phyloP scores from a whole-genome alignment of 1,284 basidiomycete species.

The Microstroma glucosiphilum region DNA sequence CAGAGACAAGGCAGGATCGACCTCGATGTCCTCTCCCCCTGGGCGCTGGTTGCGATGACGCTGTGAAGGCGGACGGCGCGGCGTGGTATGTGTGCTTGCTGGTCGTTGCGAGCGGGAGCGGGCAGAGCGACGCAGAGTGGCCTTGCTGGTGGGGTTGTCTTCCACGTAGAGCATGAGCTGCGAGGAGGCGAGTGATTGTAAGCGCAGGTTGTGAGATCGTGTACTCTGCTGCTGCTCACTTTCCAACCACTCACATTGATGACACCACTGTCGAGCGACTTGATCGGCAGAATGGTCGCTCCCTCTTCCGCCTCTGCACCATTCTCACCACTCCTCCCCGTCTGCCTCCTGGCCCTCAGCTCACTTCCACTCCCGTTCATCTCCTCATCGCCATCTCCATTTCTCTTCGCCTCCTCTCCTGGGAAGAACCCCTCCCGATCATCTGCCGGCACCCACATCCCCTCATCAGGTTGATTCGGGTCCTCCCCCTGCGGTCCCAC shows the following conservation, averaged over 20 bases:
- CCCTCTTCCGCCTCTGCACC: neutral
- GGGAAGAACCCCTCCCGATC: neutral
- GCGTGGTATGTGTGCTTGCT: neutral
- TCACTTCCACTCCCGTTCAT: neutral
- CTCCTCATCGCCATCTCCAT: neutral
- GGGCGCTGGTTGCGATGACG: no score
- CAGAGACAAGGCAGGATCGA: neutral
- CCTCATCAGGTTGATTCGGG: constrained; percentile 18
- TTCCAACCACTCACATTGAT: constrained; percentile 12
- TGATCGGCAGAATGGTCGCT: constrained; percentile 13
- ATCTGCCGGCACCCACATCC: constrained; percentile 27
- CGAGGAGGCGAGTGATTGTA: constrained; percentile 13
- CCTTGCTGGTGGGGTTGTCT: constrained; percentile 14
- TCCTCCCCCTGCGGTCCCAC: constrained; percentile 11
- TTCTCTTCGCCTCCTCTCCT: neutral
- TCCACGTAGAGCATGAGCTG: constrained; percentile 18
- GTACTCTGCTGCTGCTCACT: neutral
- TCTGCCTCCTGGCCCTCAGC: neutral
- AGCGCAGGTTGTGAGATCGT: constrained; percentile 4
- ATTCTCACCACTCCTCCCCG: neutral
- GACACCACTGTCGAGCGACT: constrained; percentile 16
- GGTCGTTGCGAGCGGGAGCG: neutral
- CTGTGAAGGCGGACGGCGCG: neutral
- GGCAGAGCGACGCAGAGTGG: neutral
- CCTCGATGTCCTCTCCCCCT: neutral